These are phyloP conservation scores for Candida glaebosa DNA, from an alignment of 805 yeast species.

Conservation along the genomic window DNA sequence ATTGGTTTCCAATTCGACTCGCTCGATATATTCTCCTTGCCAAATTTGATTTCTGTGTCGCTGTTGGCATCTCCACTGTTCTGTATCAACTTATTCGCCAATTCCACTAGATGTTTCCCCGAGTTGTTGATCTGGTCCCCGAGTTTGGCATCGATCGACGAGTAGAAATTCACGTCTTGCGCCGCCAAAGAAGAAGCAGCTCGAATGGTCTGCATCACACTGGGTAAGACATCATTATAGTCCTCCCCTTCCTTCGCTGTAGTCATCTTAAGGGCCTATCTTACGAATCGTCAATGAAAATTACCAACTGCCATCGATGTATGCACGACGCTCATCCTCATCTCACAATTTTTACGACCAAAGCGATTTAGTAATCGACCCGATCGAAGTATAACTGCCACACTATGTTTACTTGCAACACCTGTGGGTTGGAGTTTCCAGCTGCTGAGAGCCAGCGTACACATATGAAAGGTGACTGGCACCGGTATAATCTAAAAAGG, in stretches of 20 bases:
- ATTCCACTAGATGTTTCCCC: slow-evolving; percentile 39
- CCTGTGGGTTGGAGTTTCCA: slow-evolving; percentile 79
- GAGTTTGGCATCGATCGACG: slow-evolving; percentile 53
- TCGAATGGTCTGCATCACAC: slow-evolving; percentile 56
- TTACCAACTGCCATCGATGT: neutral
- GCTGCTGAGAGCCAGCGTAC: slow-evolving; percentile 81
- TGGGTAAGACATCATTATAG: slow-evolving; percentile 30
- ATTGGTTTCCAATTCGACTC: slow-evolving; percentile 58
- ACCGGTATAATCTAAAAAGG: slow-evolving; percentile 90
- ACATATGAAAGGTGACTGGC: slow-evolving; percentile 99
- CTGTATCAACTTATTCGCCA: slow-evolving; percentile 46
- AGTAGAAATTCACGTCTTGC: slow-evolving; percentile 76
- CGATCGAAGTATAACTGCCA: too few relatives aligned
- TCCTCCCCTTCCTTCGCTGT: slow-evolving; percentile 11
- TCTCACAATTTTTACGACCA: slow-evolving; percentile 3
- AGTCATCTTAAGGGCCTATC: too few relatives aligned
- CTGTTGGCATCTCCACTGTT: slow-evolving; percentile 7
- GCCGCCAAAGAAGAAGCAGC: slow-evolving; percentile 68
- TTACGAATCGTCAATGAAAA: too few relatives aligned
- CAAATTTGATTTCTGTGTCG: slow-evolving; percentile 25
- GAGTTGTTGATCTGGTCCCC: slow-evolving; percentile 36
- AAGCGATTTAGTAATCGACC: too few relatives aligned
- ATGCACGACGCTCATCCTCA: neutral
- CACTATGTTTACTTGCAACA: slow-evolving; percentile 67
- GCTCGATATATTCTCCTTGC: slow-evolving; percentile 40